Evolutionary conservation across 148 eudicot species (phyloP).

Genomic region (Spergularia marina): DNA sequence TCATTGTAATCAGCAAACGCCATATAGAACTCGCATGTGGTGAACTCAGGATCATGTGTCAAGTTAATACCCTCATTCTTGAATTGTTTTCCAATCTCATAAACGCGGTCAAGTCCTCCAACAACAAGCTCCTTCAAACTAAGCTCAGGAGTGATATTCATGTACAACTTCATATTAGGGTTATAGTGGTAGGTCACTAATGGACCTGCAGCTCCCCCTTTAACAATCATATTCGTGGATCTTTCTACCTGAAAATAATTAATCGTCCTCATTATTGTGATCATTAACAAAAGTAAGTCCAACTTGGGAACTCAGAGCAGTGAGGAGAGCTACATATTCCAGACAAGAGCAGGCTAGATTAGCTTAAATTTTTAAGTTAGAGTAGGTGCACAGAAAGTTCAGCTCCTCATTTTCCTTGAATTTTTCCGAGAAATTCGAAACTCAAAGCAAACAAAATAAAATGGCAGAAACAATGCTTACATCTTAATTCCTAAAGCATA

Average conservation of each 20-base stretch:
- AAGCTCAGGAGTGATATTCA: slow-evolving; percentile 96
- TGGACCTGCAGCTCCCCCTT: slow-evolving; percentile 99
- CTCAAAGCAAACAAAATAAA: no score
- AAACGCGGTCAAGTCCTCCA: slow-evolving; percentile 91
- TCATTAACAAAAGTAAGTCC: background rate
- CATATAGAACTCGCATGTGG: slow-evolving; percentile 96
- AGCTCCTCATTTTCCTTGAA: no score
- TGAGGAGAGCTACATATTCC: background rate
- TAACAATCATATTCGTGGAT: slow-evolving; percentile 95
- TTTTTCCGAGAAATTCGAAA: no score
- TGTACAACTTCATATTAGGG: slow-evolving; percentile 72
- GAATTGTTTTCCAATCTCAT: slow-evolving; percentile 95
- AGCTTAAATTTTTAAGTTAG: no score
- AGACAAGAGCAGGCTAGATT: background rate
- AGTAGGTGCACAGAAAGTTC: no score
- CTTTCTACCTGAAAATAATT: slow-evolving; percentile 63
- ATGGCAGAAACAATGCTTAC: no score
- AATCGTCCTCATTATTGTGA: background rate
- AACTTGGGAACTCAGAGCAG: background rate
- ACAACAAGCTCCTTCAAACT: slow-evolving; percentile 91
- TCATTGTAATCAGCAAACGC: slow-evolving; percentile 98
- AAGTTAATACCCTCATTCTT: slow-evolving; percentile 95
- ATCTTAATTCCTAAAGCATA: no score
- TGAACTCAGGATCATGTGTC: slow-evolving; percentile 97
- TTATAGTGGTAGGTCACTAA: slow-evolving; percentile 94